Evolutionary conservation across 805 yeast species (phyloP).

Genomic region (Lachancea sp.): DNA sequence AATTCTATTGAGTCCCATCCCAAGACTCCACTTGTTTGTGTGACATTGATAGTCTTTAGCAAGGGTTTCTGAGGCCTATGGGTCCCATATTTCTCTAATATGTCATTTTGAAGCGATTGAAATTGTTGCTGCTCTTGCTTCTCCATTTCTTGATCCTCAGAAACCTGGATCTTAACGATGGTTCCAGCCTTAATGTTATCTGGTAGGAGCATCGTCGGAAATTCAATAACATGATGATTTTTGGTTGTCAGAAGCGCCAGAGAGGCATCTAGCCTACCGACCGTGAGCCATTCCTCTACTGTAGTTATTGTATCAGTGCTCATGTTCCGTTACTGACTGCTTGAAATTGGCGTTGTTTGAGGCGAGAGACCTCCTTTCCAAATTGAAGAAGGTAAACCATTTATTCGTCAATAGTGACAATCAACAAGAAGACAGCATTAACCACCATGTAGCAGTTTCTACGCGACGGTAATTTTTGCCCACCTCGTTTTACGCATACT

Average conservation of each 20-base stretch:
- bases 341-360: not conserved
- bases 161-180: conserved; percentile 78
- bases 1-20: conserved; percentile 87
- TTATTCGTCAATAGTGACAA: not conserved
- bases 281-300: conserved; percentile 87
- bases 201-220: conserved; percentile 91
- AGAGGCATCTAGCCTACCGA: conserved; percentile 93
- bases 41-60: conserved; percentile 64
- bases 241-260: conserved; percentile 83
- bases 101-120: conserved; percentile 61
- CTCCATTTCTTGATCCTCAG: conserved; percentile 67
- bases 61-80: conserved; percentile 66
- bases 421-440: no score
- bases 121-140: conserved; percentile 51
- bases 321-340: not conserved
- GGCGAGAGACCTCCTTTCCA: not conserved
- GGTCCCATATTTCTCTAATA: conserved; percentile 65
- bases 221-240: conserved; percentile 91
- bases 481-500: no score
- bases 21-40: conserved; percentile 91
- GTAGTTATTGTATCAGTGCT: conserved; percentile 4
- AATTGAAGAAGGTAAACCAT: not conserved
- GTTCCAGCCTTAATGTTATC: conserved; percentile 89
- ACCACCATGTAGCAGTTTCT: no score
- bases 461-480: no score